Evolutionary conservation across 1,284 basidiomycete genomes (phyloP).

Genomic region (Moesziomyces sp.): DNA sequence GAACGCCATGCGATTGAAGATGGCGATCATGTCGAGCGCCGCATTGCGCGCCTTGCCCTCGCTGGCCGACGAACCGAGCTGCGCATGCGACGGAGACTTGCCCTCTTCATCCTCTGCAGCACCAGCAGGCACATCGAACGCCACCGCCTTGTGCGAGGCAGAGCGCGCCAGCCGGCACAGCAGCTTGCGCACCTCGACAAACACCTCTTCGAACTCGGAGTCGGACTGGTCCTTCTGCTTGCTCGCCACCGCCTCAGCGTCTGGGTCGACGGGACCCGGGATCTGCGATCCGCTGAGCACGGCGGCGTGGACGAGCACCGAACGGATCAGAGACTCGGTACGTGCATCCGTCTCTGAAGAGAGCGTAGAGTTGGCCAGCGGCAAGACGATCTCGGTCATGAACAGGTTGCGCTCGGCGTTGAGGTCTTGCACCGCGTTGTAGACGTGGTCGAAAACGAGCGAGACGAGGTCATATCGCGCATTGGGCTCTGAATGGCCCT

Average conservation of each 20-base stretch:
- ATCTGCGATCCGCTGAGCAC: slow-evolving; percentile 48
- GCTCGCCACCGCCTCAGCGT: slow-evolving; percentile 21
- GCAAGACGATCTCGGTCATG: slow-evolving; percentile 58
- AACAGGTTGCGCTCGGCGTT: slow-evolving; percentile 54
- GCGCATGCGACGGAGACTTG: slow-evolving; percentile 8
- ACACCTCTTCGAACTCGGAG: slow-evolving; percentile 46
- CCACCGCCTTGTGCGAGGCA: slow-evolving; percentile 15
- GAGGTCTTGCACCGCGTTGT: slow-evolving; percentile 61
- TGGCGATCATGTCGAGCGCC: slow-evolving; percentile 59
- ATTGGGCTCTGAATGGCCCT: slow-evolving; percentile 2
- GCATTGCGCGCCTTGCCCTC: slow-evolving; percentile 48
- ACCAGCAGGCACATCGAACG: slow-evolving; percentile 12
- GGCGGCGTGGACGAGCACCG: slow-evolving; percentile 61
- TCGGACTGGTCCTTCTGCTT: slow-evolving; percentile 8
- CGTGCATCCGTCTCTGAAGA: slow-evolving; percentile 46
- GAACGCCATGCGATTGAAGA: slow-evolving; percentile 66
- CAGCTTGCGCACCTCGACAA: slow-evolving; percentile 47
- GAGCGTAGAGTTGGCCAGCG: slow-evolving; percentile 54
- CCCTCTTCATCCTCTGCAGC: slow-evolving; percentile 11
- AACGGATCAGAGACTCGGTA: slow-evolving; percentile 46
- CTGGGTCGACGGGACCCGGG: slow-evolving; percentile 40
- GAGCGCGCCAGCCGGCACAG: slow-evolving; percentile 42
- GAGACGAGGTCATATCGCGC: slow-evolving; percentile 53
- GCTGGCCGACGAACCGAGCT: slow-evolving; percentile 3
- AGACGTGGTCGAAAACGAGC: slow-evolving; percentile 63